Percentiles rank a stretch among this genome's conserved stretches.
Evolutionary conservation across 2,329 filamentous ascomycete species (phyloP).

Genomic region (Neopestalotiopsis sp.): DNA sequence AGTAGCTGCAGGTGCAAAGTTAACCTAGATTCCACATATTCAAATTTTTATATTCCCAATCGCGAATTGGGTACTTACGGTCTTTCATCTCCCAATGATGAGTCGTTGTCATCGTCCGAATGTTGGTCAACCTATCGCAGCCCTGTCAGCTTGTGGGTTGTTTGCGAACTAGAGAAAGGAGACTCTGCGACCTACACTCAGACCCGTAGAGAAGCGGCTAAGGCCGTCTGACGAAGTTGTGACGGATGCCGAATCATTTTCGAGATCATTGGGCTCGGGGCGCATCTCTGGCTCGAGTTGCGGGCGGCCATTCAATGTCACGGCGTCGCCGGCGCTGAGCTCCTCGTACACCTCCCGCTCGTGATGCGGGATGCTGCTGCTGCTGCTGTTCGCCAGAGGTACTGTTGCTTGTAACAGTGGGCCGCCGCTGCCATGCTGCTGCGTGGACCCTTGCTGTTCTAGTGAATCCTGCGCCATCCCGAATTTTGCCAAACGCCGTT

Average conservation of each 20-base stretch:
- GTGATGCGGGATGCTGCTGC: background rate
- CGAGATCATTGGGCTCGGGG: background rate
- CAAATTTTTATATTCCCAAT: background rate
- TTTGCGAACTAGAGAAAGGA: background rate
- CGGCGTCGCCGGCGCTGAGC: background rate
- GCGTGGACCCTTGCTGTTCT: background rate
- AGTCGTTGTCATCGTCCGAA: background rate
- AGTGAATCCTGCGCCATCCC: background rate
- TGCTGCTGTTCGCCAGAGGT: background rate
- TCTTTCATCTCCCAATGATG: background rate
- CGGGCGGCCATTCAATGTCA: background rate
- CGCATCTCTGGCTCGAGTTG: background rate
- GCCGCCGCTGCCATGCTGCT: background rate
- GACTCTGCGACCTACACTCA: background rate
- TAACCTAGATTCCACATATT: background rate
- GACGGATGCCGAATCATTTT: background rate
- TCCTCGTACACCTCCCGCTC: background rate
- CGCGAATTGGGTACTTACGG: background rate
- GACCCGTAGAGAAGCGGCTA: background rate
- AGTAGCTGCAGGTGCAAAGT: slow-evolving; percentile 19
- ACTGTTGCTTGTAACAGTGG: background rate
- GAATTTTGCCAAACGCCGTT: background rate
- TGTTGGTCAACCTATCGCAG: background rate
- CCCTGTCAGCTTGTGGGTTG: background rate
- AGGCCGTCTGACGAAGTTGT: background rate